A percentile compares a stretch with the other conserved stretches of the same genome.
Conservation (phyloP, 306 rosid species). For the Quercus rubra region DNA sequence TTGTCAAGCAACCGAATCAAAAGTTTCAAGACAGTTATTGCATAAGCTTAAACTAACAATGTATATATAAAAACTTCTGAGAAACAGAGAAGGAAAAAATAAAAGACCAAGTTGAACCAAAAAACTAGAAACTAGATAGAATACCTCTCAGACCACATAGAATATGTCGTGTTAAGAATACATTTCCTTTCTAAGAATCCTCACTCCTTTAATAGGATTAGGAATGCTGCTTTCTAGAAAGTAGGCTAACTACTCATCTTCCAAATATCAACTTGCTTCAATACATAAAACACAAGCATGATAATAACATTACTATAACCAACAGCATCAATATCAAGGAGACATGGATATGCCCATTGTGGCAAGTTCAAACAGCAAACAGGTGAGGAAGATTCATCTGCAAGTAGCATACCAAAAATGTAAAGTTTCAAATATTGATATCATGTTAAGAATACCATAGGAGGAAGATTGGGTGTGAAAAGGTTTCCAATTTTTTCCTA, state of each 20-base stretch:
- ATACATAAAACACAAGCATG: neutral
- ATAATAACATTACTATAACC: neutral
- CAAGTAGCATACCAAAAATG: neutral
- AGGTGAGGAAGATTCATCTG: neutral
- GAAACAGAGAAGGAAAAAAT: neutral
- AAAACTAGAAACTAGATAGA: neutral
- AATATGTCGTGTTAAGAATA: neutral
- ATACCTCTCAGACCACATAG: neutral
- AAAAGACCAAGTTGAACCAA: neutral
- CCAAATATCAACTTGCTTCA: neutral
- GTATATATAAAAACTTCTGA: no score
- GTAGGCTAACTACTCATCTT: neutral
- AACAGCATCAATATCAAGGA: neutral
- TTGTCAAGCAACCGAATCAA: neutral
- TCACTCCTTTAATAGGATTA: neutral
- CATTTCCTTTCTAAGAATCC: neutral
- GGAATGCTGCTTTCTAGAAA: neutral
- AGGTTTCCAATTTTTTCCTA: neutral
- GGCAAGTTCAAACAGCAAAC: neutral
- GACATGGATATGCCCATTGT: neutral
- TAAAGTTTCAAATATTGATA: neutral
- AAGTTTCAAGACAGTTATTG: neutral
- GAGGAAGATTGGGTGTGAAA: neutral
- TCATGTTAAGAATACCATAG: neutral
- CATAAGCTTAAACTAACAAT: neutral